phyloP scores from a whole-genome alignment of 2,329 filamentous ascomycete genomes.

The Sclerotinia trifoliorum region DNA sequence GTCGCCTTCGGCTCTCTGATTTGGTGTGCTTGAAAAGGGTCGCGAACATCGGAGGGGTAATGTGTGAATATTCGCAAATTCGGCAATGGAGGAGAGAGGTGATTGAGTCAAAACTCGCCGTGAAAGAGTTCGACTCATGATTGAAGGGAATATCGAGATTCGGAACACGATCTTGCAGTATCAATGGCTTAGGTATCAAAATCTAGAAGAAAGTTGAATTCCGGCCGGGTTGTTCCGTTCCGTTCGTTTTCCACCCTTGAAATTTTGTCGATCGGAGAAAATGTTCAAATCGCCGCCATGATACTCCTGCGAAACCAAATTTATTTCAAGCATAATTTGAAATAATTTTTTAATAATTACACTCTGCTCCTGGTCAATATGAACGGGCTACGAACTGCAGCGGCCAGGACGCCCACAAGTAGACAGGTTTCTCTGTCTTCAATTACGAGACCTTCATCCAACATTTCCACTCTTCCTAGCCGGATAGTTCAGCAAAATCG shows the following conservation, averaged over 20 bases:
- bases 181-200: constrained; percentile 19
- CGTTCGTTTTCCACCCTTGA: constrained; percentile 25
- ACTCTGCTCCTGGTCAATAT: constrained; percentile 30
- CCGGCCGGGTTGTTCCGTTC: constrained; percentile 23
- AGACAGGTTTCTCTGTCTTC: constrained; percentile 34
- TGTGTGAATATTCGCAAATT: constrained; percentile 22
- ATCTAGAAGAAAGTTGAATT: constrained; percentile 34
- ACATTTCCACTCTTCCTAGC: constrained; percentile 38
- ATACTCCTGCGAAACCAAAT: constrained; percentile 27
- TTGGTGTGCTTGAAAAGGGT: constrained; percentile 41
- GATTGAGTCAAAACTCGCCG: constrained; percentile 37
- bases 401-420: constrained; percentile 33
- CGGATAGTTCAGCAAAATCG: constrained; percentile 41
- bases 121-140: constrained; percentile 37
- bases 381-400: constrained; percentile 37
- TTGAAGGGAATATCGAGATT: constrained; percentile 19
- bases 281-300: constrained; percentile 32
- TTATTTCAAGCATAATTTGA: constrained; percentile 25
- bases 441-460: constrained; percentile 38
- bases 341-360: constrained; percentile 15
- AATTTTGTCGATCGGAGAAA: constrained; percentile 32
- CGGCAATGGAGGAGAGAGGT: constrained; percentile 26
- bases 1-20: constrained; percentile 30
- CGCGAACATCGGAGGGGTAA: constrained; percentile 31
- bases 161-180: neutral